These are phyloP conservation scores for Suhomyces panamericanus DNA, from an alignment of 1,139 yeast genomes.

Conservation along the genomic window DNA sequence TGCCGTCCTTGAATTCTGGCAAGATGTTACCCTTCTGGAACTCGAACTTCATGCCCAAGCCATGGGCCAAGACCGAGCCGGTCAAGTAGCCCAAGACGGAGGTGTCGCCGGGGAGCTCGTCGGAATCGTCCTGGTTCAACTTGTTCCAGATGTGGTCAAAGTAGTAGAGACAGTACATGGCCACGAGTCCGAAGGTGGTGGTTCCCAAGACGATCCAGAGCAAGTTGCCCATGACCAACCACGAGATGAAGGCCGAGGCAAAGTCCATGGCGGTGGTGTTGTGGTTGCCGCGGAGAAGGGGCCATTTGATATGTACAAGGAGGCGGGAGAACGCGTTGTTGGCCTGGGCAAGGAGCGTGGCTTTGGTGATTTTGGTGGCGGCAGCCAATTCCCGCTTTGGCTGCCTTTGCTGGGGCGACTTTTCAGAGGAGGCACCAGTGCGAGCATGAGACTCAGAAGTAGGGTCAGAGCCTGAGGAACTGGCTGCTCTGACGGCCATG, in stretches of 20 bases:
- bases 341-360: constrained; percentile 45
- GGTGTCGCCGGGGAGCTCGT: constrained; percentile 18
- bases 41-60: constrained; percentile 39
- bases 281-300: constrained; percentile 50
- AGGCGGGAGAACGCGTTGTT: constrained; percentile 43
- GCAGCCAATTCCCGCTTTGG: not conserved
- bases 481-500: not conserved
- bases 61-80: constrained; percentile 40
- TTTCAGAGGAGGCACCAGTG: not conserved
- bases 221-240: constrained; percentile 55
- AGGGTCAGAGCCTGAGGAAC: not conserved
- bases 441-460: too few species aligned
- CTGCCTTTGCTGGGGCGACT: not conserved
- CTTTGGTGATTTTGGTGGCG: constrained; percentile 28
- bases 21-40: constrained; percentile 39
- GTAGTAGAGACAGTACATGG: constrained; percentile 50
- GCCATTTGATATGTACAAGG: constrained; percentile 58
- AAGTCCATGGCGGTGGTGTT: constrained; percentile 53
- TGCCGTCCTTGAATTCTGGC: constrained; percentile 59
- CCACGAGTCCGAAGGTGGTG: constrained; percentile 59
- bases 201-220: constrained; percentile 66
- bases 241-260: constrained; percentile 57
- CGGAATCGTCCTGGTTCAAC: constrained; percentile 12
- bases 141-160: constrained; percentile 34
- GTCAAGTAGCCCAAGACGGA: constrained; percentile 38